Base-by-base conservation (phyloP, 192 early-diverging fungal species). In the Pilobolus umbonatus region DNA sequence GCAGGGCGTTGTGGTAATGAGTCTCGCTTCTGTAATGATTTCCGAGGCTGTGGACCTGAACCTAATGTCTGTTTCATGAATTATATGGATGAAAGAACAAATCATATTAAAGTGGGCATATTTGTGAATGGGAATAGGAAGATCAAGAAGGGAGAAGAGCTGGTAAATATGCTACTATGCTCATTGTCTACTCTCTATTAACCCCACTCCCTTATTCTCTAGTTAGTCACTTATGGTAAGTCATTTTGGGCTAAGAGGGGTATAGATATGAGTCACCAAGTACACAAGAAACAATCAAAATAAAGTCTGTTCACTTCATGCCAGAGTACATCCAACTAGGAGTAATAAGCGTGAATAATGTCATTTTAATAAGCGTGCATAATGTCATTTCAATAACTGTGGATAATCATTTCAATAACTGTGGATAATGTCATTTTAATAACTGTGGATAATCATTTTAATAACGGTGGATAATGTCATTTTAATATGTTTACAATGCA, bases 61-160 rank as follows among this genome's bases (percentile, higher is more conserved):
- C 68, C 72, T 10, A 74, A 74, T 48, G 72, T 73, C 1, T 73
- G 71, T 28, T 73, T 73, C 26, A 46, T 64, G 36, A 73, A 67
- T 47, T 73, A 73, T 42, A 48, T 64, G 36, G 65, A 73, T 25
- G 58, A 61, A 31, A 50, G 43, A 2, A 61, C 64, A 25, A 57
- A 73, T 10, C 47, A 55, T 21, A 64, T 73, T 29, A 61, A 62
- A 7, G 65, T 73, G 5, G 71, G 71, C 5, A 59, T 73, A 35
- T 73, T 73, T 64, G 71, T 73, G 1, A 29, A 55, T 17, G 65
- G 65, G 25, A 63, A 53, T 22, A 47, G 21, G 21, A 73, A 73
- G 43, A 67, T 73, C 50, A 67, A 64, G 25, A 73, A 73, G 30
- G 71, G 71, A 0, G 65, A 73, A 47, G 71, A 73, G 43, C 40